Percentiles rank a stretch among this genome's conserved stretches.
Evolutionary conservation across 2,329 filamentous ascomycete species (phyloP).

Genomic region (Aspergillus sp.): DNA sequence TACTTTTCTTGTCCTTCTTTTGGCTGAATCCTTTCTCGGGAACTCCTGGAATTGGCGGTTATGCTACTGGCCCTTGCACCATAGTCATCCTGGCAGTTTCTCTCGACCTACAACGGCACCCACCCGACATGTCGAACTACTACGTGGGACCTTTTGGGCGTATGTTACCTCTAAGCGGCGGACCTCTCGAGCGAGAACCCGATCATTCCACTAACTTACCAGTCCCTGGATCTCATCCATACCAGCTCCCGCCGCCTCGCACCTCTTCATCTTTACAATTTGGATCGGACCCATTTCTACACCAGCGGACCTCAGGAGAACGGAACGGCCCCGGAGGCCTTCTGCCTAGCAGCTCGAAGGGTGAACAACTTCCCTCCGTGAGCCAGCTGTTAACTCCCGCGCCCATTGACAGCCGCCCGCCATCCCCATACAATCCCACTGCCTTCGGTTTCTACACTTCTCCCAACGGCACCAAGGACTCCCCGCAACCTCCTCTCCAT

Average conservation of each 20-base stretch:
- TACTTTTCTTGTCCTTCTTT: neutral
- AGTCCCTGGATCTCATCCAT: slow-evolving; percentile 31
- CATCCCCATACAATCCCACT: slow-evolving; percentile 27
- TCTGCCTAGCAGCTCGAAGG: slow-evolving; percentile 9
- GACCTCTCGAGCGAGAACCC: slow-evolving; percentile 24
- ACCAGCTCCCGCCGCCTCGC: slow-evolving; percentile 41
- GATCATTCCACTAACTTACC: slow-evolving; percentile 29
- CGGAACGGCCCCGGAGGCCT: slow-evolving; percentile 19
- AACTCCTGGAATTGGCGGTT: neutral
- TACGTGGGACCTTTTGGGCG: slow-evolving; percentile 40
- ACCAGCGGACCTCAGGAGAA: slow-evolving; percentile 23
- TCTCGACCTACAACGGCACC: neutral
- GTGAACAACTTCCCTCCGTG: slow-evolving; percentile 38
- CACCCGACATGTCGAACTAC: slow-evolving; percentile 33
- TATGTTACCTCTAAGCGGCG: slow-evolving; percentile 33
- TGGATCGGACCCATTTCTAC: slow-evolving; percentile 32
- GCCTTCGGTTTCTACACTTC: slow-evolving; percentile 17
- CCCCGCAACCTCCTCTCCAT: slow-evolving; percentile 17
- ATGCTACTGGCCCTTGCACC: slow-evolving; percentile 13
- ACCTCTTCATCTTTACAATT: slow-evolving; percentile 32
- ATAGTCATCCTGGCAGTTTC: slow-evolving; percentile 3
- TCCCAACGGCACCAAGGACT: slow-evolving; percentile 16
- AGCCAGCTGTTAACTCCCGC: slow-evolving; percentile 38
- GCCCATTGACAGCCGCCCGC: slow-evolving; percentile 23
- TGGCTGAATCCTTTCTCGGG: neutral